Evolutionary conservation across 2,329 filamentous ascomycete species (phyloP).

Genomic region (Sclerotinia spermophila): DNA sequence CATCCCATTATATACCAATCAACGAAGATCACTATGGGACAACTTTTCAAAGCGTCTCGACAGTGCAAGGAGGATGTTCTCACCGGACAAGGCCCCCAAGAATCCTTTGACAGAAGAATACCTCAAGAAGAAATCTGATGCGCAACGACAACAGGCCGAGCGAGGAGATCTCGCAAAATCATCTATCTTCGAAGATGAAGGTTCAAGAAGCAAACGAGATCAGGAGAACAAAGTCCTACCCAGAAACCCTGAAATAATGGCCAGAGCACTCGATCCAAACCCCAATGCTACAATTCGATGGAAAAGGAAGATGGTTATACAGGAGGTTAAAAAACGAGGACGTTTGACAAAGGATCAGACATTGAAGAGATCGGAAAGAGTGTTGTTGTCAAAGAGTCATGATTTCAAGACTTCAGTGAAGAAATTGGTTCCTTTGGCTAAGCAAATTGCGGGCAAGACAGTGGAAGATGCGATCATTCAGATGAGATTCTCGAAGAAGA

Average conservation of each 20-base stretch:
- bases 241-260: slow-evolving; percentile 53
- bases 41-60: slow-evolving; percentile 3
- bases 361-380: slow-evolving; percentile 61
- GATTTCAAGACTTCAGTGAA: slow-evolving; percentile 82
- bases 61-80: neutral
- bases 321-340: slow-evolving; percentile 65
- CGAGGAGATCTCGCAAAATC: slow-evolving; percentile 45
- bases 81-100: slow-evolving; percentile 20
- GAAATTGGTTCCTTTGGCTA: slow-evolving; percentile 81
- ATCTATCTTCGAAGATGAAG: slow-evolving; percentile 51
- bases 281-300: slow-evolving; percentile 68
- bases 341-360: slow-evolving; percentile 62
- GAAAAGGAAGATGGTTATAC: slow-evolving; percentile 80
- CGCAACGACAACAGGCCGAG: slow-evolving; percentile 33
- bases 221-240: slow-evolving; percentile 20
- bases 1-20: slow-evolving; percentile 28
- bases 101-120: slow-evolving; percentile 63
- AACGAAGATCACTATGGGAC: slow-evolving; percentile 29
- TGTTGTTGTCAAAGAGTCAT: slow-evolving; percentile 58
- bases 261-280: slow-evolving; percentile 68
- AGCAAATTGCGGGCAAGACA: slow-evolving; percentile 90
- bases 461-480: slow-evolving; percentile 89
- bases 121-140: slow-evolving; percentile 38
- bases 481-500: slow-evolving; percentile 95
- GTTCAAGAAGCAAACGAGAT: slow-evolving; percentile 30